Percentiles rank a stretch among this genome's conserved stretches.
These are phyloP conservation scores for Xylariaceae sp. DNA, from an alignment of 2,329 filamentous ascomycete species.

Conservation along the genomic window DNA sequence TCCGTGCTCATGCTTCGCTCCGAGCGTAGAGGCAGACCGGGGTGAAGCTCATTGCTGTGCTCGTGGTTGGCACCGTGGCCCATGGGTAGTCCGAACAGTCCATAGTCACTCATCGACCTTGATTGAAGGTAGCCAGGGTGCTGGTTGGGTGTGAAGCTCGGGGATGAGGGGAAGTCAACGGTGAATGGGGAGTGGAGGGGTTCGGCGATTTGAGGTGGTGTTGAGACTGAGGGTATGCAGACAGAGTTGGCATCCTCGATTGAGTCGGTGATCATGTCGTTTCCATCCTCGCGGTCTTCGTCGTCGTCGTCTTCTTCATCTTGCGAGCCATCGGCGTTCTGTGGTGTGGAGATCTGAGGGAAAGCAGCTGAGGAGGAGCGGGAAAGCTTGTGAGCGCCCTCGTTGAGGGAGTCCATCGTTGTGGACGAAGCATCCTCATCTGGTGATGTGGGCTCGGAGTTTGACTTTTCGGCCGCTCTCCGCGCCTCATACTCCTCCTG, in stretches of 20 bases:
- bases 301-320: conserved; percentile 23
- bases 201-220: conserved; percentile 15
- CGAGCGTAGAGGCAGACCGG: conserved; percentile 22
- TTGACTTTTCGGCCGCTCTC: conserved; percentile 36
- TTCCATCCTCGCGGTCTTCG: conserved; percentile 12
- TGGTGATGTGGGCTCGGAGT: conserved; percentile 34
- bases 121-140: conserved; percentile 16
- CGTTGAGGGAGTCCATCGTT: conserved; percentile 24
- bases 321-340: conserved; percentile 16
- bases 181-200: conserved; percentile 26
- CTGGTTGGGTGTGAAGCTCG: conserved; percentile 19
- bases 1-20: conserved; percentile 23
- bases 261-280: conserved; percentile 1
- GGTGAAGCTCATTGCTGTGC: conserved; percentile 5
- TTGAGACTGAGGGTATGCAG: conserved; percentile 14
- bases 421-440: conserved; percentile 21
- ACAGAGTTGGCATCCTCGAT: conserved; percentile 16
- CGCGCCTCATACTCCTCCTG: conserved; percentile 45
- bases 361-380: conserved; percentile 37
- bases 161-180: conserved; percentile 19
- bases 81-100: conserved; percentile 15
- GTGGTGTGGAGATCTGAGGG: conserved; percentile 26
- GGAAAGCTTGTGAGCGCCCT: conserved; percentile 32
- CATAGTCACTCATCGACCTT: conserved; percentile 19
- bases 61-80: conserved; percentile 6